Percentiles rank a stretch among this genome's conserved stretches.
Evolutionary conservation across 345 rosid genomes (phyloP).

Genomic region (Moricandia moricandioides): DNA sequence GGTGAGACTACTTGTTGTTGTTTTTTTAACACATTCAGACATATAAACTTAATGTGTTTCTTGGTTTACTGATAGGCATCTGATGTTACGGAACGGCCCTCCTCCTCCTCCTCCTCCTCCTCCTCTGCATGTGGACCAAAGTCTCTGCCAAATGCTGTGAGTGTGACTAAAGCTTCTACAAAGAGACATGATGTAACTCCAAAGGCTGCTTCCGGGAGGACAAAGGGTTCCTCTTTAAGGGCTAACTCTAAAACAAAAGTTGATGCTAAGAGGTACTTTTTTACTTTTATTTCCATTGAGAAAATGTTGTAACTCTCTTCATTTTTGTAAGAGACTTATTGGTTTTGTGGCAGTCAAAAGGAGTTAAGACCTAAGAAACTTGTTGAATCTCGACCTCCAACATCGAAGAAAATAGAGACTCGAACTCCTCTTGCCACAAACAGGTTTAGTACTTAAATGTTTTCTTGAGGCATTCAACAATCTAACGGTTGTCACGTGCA

Average conservation of each 20-base stretch:
- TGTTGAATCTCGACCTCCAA: slow-evolving; percentile 40
- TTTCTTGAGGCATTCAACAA: not conserved
- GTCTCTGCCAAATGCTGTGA: not conserved
- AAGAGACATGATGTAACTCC: slow-evolving; percentile 36
- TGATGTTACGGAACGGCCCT: not conserved
- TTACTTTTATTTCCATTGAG: slow-evolving; percentile 4
- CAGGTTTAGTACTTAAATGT: slow-evolving; percentile 42
- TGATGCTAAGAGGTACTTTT: slow-evolving; percentile 50
- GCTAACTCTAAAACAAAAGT: slow-evolving; percentile 37
- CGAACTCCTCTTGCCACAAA: slow-evolving; percentile 40
- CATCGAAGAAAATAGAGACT: slow-evolving; percentile 41
- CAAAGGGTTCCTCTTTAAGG: slow-evolving; percentile 43
- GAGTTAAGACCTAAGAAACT: slow-evolving; percentile 46
- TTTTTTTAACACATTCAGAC: slow-evolving; percentile 15
- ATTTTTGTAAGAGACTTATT: not conserved
- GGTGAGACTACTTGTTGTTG: slow-evolving; percentile 15
- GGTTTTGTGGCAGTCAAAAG: slow-evolving; percentile 44
- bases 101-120: slow-evolving; percentile 27
- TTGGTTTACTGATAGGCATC: slow-evolving; percentile 13
- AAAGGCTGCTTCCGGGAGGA: slow-evolving; percentile 25
- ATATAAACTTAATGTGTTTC: slow-evolving; percentile 4
- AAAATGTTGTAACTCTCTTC: not conserved
- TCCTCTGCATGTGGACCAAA: slow-evolving; percentile 20
- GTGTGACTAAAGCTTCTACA: slow-evolving; percentile 18
- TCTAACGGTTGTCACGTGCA: slow-evolving; percentile 27